Base-by-base conservation (phyloP, 1,284 basidiomycete species). In the Phlebopus sp. region DNA sequence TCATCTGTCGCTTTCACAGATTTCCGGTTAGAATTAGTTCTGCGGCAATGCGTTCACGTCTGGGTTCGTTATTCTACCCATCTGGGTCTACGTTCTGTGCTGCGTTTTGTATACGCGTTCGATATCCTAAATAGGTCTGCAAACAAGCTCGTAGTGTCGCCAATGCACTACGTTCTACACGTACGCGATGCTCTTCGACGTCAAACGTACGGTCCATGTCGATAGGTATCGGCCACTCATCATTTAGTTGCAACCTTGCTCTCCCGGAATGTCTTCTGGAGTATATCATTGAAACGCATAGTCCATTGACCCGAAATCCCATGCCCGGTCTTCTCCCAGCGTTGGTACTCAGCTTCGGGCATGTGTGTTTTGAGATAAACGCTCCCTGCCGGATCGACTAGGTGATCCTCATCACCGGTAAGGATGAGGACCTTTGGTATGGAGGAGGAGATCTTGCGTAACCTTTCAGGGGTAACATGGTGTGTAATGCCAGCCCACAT, bases 401-500 rank as follows among this genome's bases (percentile, higher is more conserved):
- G 68, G 40, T 81, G 57, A 61, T 95, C 92, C 2, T 79, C 66
- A 55, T 91, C 85, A 2, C 91, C 92, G 0, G 82, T 88, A 14
- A 92, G 59, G 52, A 94, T 84, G 11, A 76, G 54, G 3, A 92
- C 76, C 54, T 79, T 79, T 9, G 79, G 75, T 13, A 93, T 76
- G 3, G 69, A 69, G 0, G 63, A 59, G 2, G 83, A 78, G 39
- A 94, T 82, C 30, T 59, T 59, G 5, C 64, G 63, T 11, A 92
- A 74, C 1, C 79, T 76, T 0, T 73, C 74, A 0, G 77, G 69
- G 2, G 74, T 65, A 45, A 93, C 82, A 46, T 76, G 61, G 61
- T 94, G 92, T 0, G 84, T 86, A 3, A 89, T 51, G 0, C 67
- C 86, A 0, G 92, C 89, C 5, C 69, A 73, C 77, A 90, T 84